A percentile compares a stretch with the other conserved stretches of the same genome.
Evolutionary conservation across 768 basidiomycete species (phyloP).

Genomic region (Tylopilus plumbeoviolaceoides): DNA sequence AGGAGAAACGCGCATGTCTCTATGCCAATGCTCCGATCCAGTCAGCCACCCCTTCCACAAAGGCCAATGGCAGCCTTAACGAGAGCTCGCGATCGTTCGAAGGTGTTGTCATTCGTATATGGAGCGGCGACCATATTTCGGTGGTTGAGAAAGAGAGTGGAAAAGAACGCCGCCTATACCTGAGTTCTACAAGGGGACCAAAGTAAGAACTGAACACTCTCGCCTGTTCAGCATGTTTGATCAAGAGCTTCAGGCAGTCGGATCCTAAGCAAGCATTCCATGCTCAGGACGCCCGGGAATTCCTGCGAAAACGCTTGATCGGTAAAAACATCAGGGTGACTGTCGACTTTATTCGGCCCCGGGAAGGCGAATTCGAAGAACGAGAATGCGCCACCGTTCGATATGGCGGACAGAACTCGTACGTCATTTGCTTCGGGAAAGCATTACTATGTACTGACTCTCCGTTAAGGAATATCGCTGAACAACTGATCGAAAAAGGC

Average conservation of each 20-base stretch:
- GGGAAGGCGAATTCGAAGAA: conserved; percentile 91
- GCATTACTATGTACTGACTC: conserved; percentile 2
- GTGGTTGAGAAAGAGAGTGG: conserved; percentile 67
- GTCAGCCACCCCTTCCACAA: conserved; percentile 35
- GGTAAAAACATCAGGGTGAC: conserved; percentile 82
- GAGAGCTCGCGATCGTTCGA: conserved; percentile 61
- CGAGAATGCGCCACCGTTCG: conserved; percentile 89
- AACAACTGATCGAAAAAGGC: conserved; percentile 91
- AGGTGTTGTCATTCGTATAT: conserved; percentile 78
- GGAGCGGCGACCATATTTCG: conserved; percentile 90
- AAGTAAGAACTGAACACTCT: conserved; percentile 46
- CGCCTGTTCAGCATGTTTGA: neutral
- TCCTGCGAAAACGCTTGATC: conserved; percentile 86
- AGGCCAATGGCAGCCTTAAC: conserved; percentile 43
- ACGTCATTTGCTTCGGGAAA: conserved; percentile 22
- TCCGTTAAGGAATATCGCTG: conserved; percentile 75
- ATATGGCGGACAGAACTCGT: conserved; percentile 79
- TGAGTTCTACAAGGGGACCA: conserved; percentile 85
- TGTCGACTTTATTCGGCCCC: conserved; percentile 87
- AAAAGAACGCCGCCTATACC: conserved; percentile 78
- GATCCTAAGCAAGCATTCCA: conserved; percentile 86
- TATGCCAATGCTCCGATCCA: conserved; percentile 54
- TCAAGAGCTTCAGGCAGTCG: conserved; percentile 49
- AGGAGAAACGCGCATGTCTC: conserved; percentile 66
- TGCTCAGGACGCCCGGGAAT: conserved; percentile 90